These are phyloP conservation scores for Pleurotus giganteus DNA, from an alignment of 768 basidiomycete genomes.

Conservation along the genomic window DNA sequence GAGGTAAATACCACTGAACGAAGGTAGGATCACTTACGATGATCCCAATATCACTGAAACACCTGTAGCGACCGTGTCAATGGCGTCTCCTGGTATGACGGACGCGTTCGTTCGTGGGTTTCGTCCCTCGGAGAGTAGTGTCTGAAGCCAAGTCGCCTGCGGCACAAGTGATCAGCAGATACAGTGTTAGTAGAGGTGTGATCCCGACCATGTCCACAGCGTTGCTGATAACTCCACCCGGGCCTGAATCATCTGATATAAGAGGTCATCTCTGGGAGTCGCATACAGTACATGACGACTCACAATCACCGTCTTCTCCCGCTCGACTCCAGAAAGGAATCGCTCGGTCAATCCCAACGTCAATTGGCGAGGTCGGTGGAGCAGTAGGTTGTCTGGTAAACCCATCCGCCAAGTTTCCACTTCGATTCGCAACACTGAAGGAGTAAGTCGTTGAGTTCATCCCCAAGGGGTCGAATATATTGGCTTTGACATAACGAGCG, in stretches of 20 bases:
- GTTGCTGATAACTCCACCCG: constrained; percentile 22
- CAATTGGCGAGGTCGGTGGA: no score
- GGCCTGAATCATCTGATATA: no score
- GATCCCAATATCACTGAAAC: constrained; percentile 13
- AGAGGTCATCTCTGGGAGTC: no score
- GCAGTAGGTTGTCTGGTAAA: no score
- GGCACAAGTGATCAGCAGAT: no score
- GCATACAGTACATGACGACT: no score
- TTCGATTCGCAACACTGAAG: constrained; percentile 20
- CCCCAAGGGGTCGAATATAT: constrained; percentile 25
- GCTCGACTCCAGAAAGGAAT: no score
- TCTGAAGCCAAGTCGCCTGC: constrained; percentile 21
- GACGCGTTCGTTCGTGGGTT: constrained; percentile 12
- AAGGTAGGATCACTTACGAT: constrained; percentile 11
- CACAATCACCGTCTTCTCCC: no score
- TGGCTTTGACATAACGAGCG: constrained; percentile 23
- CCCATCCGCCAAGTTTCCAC: constrained; percentile 23
- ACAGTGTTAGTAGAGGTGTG: no score
- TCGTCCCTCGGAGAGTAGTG: constrained; percentile 13
- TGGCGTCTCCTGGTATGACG: constrained; percentile 18
- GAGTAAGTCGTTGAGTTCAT: constrained; percentile 27
- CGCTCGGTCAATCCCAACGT: no score
- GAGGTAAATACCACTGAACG: not conserved
- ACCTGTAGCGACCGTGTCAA: constrained; percentile 16
- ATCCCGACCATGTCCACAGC: constrained; percentile 19